phyloP scores from a whole-genome alignment of 1,139 yeast genomes.

The Lodderomyces beijingensis region DNA sequence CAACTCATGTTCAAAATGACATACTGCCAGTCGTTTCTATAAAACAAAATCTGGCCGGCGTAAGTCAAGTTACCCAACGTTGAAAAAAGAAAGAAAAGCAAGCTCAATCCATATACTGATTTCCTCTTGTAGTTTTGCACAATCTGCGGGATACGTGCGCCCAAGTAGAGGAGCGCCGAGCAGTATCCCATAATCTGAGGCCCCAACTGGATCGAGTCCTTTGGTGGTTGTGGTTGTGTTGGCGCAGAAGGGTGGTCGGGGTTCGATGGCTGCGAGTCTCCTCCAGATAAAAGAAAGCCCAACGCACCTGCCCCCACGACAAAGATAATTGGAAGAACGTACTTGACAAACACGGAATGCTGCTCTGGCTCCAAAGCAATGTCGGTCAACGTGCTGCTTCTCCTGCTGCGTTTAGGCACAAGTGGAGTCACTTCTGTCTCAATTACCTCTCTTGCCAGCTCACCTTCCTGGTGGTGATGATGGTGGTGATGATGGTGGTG shows the following conservation, averaged over 20 bases:
- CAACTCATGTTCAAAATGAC: conserved; percentile 63
- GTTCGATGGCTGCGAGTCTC: conserved; percentile 12
- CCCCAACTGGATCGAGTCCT: conserved; percentile 38
- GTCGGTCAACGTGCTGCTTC: conserved; percentile 42
- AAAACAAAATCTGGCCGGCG: conserved; percentile 69
- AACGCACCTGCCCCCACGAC: conserved; percentile 65
- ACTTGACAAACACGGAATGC: conserved; percentile 47
- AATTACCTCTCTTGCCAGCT: conserved; percentile 4
- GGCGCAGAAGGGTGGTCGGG: conserved; percentile 11
- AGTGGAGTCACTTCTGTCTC: conserved; percentile 4
- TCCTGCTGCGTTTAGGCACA: conserved; percentile 28
- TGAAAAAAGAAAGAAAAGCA: conserved; percentile 70
- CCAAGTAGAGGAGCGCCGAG: conserved; percentile 65
- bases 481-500: conserved; percentile 10
- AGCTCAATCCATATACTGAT: conserved; percentile 71
- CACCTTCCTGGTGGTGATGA: conserved; percentile 5
- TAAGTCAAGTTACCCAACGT: conserved; percentile 74
- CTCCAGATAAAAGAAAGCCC: conserved; percentile 44
- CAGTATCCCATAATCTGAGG: conserved; percentile 71
- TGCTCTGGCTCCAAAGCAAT: conserved; percentile 40
- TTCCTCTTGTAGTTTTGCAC: conserved; percentile 63
- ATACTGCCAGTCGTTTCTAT: conserved; percentile 58
- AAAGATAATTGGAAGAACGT: conserved; percentile 56
- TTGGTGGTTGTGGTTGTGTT: conserved; percentile 3
- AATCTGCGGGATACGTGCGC: conserved; percentile 80